Conservation (phyloP, 2,329 filamentous ascomycete genomes). For the Paraconiothyrium brasiliense region DNA sequence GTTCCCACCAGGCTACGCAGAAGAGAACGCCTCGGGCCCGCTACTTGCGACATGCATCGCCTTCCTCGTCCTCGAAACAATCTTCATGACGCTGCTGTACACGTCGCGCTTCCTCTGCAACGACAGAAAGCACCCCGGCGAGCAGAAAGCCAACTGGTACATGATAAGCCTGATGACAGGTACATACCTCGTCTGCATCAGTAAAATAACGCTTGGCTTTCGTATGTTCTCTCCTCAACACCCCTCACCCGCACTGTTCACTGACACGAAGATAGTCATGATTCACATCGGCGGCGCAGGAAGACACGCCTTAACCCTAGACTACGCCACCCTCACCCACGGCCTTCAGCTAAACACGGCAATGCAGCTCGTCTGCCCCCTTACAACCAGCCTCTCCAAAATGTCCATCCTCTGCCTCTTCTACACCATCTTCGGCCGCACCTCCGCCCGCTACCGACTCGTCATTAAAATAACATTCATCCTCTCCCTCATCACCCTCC, state of each 20-base stretch:
- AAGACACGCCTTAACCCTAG: slow-evolving; percentile 22
- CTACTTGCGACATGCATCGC: slow-evolving; percentile 26
- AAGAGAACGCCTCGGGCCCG: slow-evolving; percentile 22
- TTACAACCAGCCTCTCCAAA: slow-evolving; percentile 35
- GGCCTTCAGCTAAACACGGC: slow-evolving; percentile 26
- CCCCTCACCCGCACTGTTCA: not conserved
- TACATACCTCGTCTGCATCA: slow-evolving; percentile 24
- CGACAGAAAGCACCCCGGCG: slow-evolving; percentile 1
- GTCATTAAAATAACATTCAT: slow-evolving; percentile 27
- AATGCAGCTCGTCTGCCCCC: slow-evolving; percentile 31
- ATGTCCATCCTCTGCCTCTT: slow-evolving; percentile 30
- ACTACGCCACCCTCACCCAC: slow-evolving; percentile 13
- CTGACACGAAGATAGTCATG: slow-evolving; percentile 19
- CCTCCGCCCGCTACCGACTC: slow-evolving; percentile 18
- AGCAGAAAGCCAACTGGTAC: slow-evolving; percentile 23
- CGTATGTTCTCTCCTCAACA: slow-evolving; percentile 20
- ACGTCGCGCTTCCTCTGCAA: slow-evolving; percentile 24
- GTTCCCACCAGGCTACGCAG: slow-evolving; percentile 22
- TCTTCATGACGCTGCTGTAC: slow-evolving; percentile 28
- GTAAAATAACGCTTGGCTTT: slow-evolving; percentile 29
- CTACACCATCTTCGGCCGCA: slow-evolving; percentile 24
- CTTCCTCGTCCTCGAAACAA: slow-evolving; percentile 30
- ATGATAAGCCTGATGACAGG: slow-evolving; percentile 34
- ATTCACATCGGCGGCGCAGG: slow-evolving; percentile 31
- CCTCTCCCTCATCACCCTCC: slow-evolving; percentile 23